phyloP scores from a whole-genome alignment of 1,139 yeast genomes.

The Trichomonascaceae sp. region DNA sequence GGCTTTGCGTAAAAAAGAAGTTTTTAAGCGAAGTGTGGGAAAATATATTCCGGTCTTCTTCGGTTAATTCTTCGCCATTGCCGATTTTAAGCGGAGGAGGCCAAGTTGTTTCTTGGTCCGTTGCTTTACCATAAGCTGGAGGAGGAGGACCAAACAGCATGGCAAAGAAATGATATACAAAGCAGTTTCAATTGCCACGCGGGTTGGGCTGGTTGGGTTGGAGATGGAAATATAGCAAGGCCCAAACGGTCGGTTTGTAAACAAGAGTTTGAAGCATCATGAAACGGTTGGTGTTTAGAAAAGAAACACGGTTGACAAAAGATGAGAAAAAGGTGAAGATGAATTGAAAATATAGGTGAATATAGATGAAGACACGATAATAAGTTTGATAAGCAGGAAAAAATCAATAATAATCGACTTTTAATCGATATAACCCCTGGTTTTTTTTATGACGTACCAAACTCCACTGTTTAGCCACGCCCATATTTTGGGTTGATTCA shows the following conservation, averaged over 20 bases:
- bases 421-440: too few relatives aligned
- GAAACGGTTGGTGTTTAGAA: neutral
- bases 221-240: neutral
- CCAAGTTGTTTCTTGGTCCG: neutral
- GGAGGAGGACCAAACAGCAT: neutral
- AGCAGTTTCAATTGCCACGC: neutral
- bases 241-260: conserved; percentile 1
- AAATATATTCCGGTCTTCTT: neutral
- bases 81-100: neutral
- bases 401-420: too few relatives aligned
- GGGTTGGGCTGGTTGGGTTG: neutral
- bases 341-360: neutral
- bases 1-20: conserved; percentile 26
- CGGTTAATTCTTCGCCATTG: neutral
- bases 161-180: neutral
- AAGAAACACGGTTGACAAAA: neutral
- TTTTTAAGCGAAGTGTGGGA: conserved; percentile 15
- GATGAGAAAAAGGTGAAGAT: neutral
- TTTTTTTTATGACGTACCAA: too few relatives aligned
- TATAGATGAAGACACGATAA: neutral
- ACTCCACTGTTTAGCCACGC: neutral
- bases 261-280: neutral
- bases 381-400: too few relatives aligned
- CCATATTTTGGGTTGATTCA: neutral
- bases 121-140: conserved; percentile 2